Evolutionary conservation across 1,139 yeast species (phyloP).

Genomic region (Kurtzmaniella natalensis): DNA sequence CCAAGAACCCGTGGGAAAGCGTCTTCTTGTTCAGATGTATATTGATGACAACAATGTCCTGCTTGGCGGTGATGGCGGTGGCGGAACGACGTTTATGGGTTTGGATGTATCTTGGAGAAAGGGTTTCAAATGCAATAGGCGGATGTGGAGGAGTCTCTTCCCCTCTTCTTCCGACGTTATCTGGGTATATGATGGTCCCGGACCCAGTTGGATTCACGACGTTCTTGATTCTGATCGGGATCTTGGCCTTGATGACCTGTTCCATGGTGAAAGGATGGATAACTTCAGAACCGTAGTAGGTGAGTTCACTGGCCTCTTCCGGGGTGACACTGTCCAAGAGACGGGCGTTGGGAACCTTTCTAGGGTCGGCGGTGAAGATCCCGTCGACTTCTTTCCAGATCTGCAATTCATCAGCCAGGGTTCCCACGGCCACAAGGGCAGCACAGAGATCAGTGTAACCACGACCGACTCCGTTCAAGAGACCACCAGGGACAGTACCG

Average conservation of each 20-base stretch:
- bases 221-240: conserved; percentile 93
- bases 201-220: conserved; percentile 87
- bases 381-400: conserved; percentile 99
- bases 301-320: conserved; percentile 96
- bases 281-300: conserved; percentile 96
- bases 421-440: conserved; percentile 90
- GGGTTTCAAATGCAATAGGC: conserved; percentile 65
- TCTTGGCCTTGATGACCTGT: conserved; percentile 92
- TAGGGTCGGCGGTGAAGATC: conserved; percentile 95
- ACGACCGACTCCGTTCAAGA: conserved; percentile 88
- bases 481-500: conserved; percentile 92
- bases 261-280: conserved; percentile 99
- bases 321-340: conserved; percentile 87
- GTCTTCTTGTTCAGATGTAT: conserved; percentile 93
- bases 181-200: conserved; percentile 94
- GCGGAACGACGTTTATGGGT: conserved; percentile 68
- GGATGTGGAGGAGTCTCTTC: conserved; percentile 94
- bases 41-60: conserved; percentile 85
- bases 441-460: conserved; percentile 98
- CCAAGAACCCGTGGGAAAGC: conserved; percentile 90
- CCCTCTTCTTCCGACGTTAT: conserved; percentile 77
- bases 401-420: conserved; percentile 88
- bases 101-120: conserved; percentile 43
- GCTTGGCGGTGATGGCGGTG: conserved; percentile 95
- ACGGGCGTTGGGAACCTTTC: conserved; percentile 90